Evolutionary conservation across 1,139 yeast genomes (phyloP), one percentile per base, ranked within the genome.

Genomic region (Chernovozyma aurita): DNA sequence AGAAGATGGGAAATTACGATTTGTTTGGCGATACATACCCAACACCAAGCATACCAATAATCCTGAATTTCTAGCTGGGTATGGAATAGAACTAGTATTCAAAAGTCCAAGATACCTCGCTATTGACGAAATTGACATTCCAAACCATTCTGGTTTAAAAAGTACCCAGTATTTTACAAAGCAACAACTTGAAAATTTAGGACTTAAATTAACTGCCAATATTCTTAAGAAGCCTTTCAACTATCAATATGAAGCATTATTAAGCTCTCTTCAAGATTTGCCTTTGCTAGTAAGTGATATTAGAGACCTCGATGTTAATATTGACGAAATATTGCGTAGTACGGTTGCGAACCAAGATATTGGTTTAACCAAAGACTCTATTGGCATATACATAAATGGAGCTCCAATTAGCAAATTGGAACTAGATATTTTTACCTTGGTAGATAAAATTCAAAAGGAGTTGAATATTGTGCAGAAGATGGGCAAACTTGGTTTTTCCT

Each of bases 21-120:
- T 85, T 53, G 73, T 81, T 3, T 77, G 95, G 83, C 71, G 97
- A 46, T 82, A 86, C 47, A 67, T 77, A 6, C 77, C 79, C 0
- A 36, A 56, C 2, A 26, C 36, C 3, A 20, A 28, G 4, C 32
- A 31, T 1, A 40, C 34, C 2, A 27, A 36, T 2, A 32, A 13
- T 1, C 36, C 31, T 2, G 78, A 76, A 30, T 33, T 48, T 0
- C 52, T 85, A 24, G 50, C 75, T 8, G 95, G 94, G 0, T 86
- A 77, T 54, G 94, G 88, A 1, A 80, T 73, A 4, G 81, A 73
- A 30, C 53, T 83, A 34, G 71, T 79, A 1, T 50, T 82, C 42
- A 82, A 81, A 44, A 63, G 81, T 41, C 74, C 84, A 0, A 86
- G 81, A 44, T 80, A 80, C 42, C 59, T 78, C 13, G 83, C 71